Conservation (phyloP, 805 yeast genomes). For the Priceomyces haplophilus region DNA sequence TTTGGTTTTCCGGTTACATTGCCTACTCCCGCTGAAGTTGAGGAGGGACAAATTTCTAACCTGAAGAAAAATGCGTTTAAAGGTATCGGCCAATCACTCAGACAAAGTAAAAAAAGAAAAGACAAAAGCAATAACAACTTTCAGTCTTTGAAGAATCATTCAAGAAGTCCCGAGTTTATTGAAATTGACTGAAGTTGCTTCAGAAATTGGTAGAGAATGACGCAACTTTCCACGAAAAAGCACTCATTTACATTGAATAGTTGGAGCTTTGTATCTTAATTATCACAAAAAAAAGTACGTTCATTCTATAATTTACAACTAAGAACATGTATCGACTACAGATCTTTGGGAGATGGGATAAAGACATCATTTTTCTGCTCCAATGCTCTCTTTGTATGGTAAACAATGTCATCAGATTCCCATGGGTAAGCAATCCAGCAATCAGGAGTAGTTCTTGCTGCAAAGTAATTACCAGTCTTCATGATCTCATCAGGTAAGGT, state of each 20-base stretch:
- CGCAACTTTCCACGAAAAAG: too few relatives aligned
- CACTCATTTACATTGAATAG: too few relatives aligned
- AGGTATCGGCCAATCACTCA: conserved; percentile 75
- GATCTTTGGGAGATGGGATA: conserved; percentile 28
- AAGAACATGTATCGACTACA: not conserved
- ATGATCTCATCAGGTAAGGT: conserved; percentile 63
- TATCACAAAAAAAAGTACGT: too few relatives aligned
- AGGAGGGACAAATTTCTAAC: conserved; percentile 28
- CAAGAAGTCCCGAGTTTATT: conserved; percentile 73
- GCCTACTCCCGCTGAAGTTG: conserved; percentile 31
- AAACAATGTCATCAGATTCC: conserved; percentile 75
- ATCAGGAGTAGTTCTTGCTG: conserved; percentile 74
- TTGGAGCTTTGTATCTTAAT: not conserved
- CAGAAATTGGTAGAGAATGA: not conserved
- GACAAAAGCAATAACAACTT: conserved; percentile 46
- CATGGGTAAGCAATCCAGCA: conserved; percentile 86
- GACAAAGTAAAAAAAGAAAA: conserved; percentile 69
- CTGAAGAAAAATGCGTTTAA: conserved; percentile 37
- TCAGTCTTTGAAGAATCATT: conserved; percentile 58
- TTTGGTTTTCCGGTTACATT: conserved; percentile 84
- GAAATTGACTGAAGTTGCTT: conserved; percentile 56
- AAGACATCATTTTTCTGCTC: conserved; percentile 70
- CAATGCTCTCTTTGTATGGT: conserved; percentile 67
- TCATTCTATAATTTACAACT: not conserved
- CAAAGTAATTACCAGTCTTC: conserved; percentile 61